Conservation (phyloP, 2,329 filamentous ascomycete species). For the Penicillium sclerotigenum region DNA sequence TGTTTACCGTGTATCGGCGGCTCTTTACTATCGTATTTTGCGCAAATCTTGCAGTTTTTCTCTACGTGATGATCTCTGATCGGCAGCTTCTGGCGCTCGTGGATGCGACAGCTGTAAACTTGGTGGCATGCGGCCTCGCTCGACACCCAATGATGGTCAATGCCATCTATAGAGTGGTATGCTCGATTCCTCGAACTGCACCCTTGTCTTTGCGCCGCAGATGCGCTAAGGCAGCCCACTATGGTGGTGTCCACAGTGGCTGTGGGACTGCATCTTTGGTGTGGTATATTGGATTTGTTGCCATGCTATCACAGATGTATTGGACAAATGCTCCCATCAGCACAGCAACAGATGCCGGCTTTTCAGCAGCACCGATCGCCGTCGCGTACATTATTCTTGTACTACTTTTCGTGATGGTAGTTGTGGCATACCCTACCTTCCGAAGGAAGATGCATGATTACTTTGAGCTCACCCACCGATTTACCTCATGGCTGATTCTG, state of each 20-base stretch:
- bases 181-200: conserved; percentile 43
- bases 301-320: conserved; percentile 30
- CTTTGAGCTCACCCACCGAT: conserved; percentile 70
- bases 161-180: conserved; percentile 46
- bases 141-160: conserved; percentile 55
- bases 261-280: conserved; percentile 47
- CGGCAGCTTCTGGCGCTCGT: conserved; percentile 37
- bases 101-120: conserved; percentile 45
- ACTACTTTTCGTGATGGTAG: conserved; percentile 59
- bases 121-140: conserved; percentile 47
- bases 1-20: conserved; percentile 37
- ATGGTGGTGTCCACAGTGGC: conserved; percentile 54
- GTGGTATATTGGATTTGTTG: conserved; percentile 44
- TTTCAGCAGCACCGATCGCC: conserved; percentile 43
- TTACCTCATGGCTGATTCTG: conserved; percentile 65
- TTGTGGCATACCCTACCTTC: conserved; percentile 61
- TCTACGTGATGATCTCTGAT: conserved; percentile 36
- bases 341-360: conserved; percentile 7
- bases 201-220: conserved; percentile 46
- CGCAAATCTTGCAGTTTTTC: conserved; percentile 38
- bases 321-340: conserved; percentile 20
- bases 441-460: conserved; percentile 62
- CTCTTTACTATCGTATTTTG: conserved; percentile 42
- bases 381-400: conserved; percentile 57
- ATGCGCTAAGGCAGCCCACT: conserved; percentile 51